These are phyloP conservation scores for Kwoniella shivajii DNA, from an alignment of 1,284 basidiomycete species.

Conservation along the genomic window DNA sequence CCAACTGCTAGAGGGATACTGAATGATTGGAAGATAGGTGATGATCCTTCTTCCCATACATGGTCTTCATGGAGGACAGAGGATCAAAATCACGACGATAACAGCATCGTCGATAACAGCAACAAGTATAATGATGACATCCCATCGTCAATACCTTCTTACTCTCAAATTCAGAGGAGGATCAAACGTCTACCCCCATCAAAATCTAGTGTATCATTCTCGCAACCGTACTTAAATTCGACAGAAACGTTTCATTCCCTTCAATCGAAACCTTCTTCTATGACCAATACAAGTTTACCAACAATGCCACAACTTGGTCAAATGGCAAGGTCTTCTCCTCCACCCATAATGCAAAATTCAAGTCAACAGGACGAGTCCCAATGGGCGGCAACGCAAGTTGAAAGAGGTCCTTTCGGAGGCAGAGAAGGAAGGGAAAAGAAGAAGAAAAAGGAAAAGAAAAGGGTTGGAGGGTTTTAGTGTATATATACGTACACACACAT, in stretches of 20 bases:
- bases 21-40: slow-evolving; percentile 33
- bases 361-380: slow-evolving; percentile 5
- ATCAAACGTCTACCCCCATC: neutral
- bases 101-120: too few species aligned
- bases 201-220: too few species aligned
- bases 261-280: neutral
- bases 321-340: slow-evolving; percentile 15
- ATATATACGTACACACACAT: too few species aligned
- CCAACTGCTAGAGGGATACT: slow-evolving; percentile 21
- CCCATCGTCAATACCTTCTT: too few species aligned
- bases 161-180: too few species aligned
- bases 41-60: slow-evolving; percentile 17
- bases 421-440: slow-evolving; percentile 19
- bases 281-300: slow-evolving; percentile 3
- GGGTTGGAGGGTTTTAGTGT: slow-evolving; percentile 46
- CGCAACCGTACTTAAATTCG: neutral
- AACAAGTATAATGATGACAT: too few species aligned
- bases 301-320: neutral
- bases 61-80: slow-evolving; percentile 35
- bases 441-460: slow-evolving; percentile 39
- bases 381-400: slow-evolving; percentile 35
- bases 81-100: neutral
- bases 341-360: slow-evolving; percentile 1
- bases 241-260: neutral
- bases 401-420: slow-evolving; percentile 38